Percentiles rank a stretch among this genome's conserved stretches.
Evolutionary conservation across 352 stramenopile genomes (phyloP).

Genomic region (Thraustotheca clavata): DNA sequence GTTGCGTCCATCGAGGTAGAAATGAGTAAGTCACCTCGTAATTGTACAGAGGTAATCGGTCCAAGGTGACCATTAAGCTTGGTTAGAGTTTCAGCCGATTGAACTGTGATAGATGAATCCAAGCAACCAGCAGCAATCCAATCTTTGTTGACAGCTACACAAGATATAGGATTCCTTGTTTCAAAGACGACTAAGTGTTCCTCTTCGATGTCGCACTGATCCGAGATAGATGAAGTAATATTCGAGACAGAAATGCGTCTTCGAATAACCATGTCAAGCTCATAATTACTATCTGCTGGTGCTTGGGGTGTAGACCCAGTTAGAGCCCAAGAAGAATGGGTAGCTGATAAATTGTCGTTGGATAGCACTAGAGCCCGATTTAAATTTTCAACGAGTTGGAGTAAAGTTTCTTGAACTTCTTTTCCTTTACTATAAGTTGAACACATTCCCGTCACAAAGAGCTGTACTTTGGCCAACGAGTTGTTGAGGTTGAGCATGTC

Average conservation of each 20-base stretch:
- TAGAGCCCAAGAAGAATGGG: background rate
- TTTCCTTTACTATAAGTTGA: conserved; percentile 68
- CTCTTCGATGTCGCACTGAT: background rate
- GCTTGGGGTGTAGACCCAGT: background rate
- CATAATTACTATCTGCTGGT: background rate
- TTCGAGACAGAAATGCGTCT: background rate
- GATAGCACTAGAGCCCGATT: conserved; percentile 69
- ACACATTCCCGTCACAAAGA: conserved; percentile 75
- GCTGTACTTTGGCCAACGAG: conserved; percentile 55
- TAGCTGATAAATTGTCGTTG: conserved; percentile 30
- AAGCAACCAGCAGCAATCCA: conserved; percentile 40
- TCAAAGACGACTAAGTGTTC: background rate
- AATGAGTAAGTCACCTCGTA: conserved; percentile 52
- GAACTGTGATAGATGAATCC: conserved; percentile 36
- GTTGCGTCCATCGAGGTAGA: conserved; percentile 66
- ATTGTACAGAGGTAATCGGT: conserved; percentile 42
- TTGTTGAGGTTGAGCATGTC: conserved; percentile 81
- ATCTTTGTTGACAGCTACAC: conserved; percentile 38
- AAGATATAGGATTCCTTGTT: conserved; percentile 34
- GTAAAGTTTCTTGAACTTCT: conserved; percentile 60
- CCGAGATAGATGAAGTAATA: background rate
- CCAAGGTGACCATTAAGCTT: conserved; percentile 51
- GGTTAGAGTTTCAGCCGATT: conserved; percentile 28
- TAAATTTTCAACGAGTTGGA: conserved; percentile 75
- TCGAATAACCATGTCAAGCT: conserved; percentile 17